A percentile compares a stretch with the other conserved stretches of the same genome.
Conservation (phyloP, 306 rosid genomes). For the Prunus padus region DNA sequence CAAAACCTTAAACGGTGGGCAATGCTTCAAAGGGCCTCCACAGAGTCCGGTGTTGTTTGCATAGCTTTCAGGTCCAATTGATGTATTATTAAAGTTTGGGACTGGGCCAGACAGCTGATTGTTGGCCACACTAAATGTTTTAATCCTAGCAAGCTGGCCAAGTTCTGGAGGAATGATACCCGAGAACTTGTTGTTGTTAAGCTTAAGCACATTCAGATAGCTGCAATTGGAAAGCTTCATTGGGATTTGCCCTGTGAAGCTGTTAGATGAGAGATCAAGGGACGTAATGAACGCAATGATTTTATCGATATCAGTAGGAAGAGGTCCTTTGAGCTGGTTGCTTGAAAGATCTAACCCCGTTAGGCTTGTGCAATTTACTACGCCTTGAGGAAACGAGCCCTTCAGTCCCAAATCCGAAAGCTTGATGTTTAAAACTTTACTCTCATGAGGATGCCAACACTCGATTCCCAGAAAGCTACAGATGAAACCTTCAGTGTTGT, state of each 20-base stretch:
- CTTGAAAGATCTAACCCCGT: slow-evolving; percentile 9
- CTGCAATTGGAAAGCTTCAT: neutral
- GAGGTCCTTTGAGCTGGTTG: neutral
- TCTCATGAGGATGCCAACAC: slow-evolving; percentile 17
- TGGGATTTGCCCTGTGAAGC: slow-evolving; percentile 15
- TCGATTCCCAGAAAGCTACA: slow-evolving; percentile 17
- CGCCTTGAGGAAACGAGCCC: slow-evolving; percentile 21
- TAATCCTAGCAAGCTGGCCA: neutral
- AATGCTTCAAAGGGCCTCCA: neutral
- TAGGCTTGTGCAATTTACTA: slow-evolving; percentile 8
- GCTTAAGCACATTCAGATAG: slow-evolving; percentile 27
- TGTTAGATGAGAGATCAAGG: slow-evolving; percentile 27
- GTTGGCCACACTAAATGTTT: slow-evolving; percentile 7
- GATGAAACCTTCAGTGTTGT: slow-evolving; percentile 5
- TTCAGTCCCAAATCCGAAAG: slow-evolving; percentile 11
- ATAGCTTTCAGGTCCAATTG: neutral
- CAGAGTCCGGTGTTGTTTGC: slow-evolving; percentile 15
- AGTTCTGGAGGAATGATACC: slow-evolving; percentile 22
- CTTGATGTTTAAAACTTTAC: neutral
- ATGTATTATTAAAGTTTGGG: neutral
- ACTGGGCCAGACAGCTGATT: slow-evolving; percentile 2
- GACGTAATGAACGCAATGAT: rapidly evolving
- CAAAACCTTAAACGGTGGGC: neutral
- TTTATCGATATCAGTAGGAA: neutral
- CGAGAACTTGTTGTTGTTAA: slow-evolving; percentile 50